These are phyloP conservation scores for Tolypocladium endophyticum DNA, from an alignment of 2,329 filamentous ascomycete species.

Conservation along the genomic window DNA sequence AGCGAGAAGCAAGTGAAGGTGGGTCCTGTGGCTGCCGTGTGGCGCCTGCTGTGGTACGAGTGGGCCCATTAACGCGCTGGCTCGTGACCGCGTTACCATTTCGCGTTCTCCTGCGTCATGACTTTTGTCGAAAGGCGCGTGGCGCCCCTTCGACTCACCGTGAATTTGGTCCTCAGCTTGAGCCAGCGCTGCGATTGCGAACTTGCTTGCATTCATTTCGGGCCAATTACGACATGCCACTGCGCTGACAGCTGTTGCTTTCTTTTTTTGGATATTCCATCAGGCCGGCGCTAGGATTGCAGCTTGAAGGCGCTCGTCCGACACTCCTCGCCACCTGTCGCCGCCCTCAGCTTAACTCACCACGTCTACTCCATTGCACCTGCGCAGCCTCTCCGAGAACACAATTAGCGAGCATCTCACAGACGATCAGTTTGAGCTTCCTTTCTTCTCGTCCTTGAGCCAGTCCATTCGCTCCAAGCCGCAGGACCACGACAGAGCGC, in stretches of 20 bases:
- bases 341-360: background rate
- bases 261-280: background rate
- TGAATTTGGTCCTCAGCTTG: background rate
- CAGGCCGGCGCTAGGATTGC: background rate
- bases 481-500: background rate
- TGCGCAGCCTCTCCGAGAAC: background rate
- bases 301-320: background rate
- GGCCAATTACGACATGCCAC: background rate
- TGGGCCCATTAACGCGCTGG: slow-evolving; percentile 8
- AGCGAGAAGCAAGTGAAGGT: no score
- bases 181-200: background rate
- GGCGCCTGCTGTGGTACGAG: background rate
- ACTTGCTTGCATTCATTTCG: background rate
- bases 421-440: background rate
- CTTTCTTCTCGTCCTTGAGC: background rate
- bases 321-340: background rate
- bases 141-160: background rate
- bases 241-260: background rate
- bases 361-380: background rate
- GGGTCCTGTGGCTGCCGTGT: no score
- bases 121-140: slow-evolving; percentile 7
- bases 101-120: slow-evolving; percentile 22
- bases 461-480: background rate
- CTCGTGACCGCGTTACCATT: slow-evolving; percentile 22
- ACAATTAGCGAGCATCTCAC: background rate